Percentiles rank a stretch among this genome's conserved stretches.
These are phyloP conservation scores for Coniochaeta sp. DNA, from an alignment of 2,329 filamentous ascomycete species.

Conservation along the genomic window DNA sequence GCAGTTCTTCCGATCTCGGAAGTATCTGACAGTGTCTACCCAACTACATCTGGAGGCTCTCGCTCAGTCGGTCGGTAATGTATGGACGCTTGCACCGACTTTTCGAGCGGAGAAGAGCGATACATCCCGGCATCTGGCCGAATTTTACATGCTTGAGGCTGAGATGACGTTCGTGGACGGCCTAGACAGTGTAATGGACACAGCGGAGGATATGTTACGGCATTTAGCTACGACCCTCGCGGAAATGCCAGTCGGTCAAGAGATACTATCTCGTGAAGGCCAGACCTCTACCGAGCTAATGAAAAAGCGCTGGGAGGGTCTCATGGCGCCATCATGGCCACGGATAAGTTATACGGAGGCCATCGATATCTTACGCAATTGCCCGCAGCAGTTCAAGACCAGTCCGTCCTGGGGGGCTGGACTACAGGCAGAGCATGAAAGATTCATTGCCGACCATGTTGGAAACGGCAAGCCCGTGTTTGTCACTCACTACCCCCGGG, in stretches of 20 bases:
- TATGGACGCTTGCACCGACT: conserved; percentile 90
- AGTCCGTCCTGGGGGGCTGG: conserved; percentile 64
- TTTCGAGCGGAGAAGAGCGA: conserved; percentile 93
- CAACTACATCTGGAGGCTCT: conserved; percentile 93
- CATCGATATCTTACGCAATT: conserved; percentile 58
- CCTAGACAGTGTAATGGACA: conserved; percentile 64
- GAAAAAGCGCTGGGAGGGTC: conserved; percentile 62
- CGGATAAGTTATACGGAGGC: conserved; percentile 79
- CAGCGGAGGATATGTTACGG: conserved; percentile 74
- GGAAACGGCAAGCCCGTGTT: conserved; percentile 64
- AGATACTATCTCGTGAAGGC: conserved; percentile 30
- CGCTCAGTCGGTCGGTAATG: conserved; percentile 77
- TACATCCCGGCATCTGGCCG: conserved; percentile 86
- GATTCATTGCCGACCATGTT: conserved; percentile 62
- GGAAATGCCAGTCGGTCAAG: conserved; percentile 32
- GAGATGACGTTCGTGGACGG: conserved; percentile 74
- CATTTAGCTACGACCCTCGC: conserved; percentile 33
- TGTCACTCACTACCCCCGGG: conserved; percentile 84
- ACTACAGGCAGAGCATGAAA: conserved; percentile 88
- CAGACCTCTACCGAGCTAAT: conserved; percentile 44
- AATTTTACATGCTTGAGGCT: conserved; percentile 98
- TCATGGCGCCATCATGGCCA: conserved; percentile 59
- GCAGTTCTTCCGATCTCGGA: conserved; percentile 75
- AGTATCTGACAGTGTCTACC: conserved; percentile 91
- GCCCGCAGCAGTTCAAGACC: conserved; percentile 57